Conservation (phyloP, 2,329 filamentous ascomycete species). For the Paecilomyces variotii region DNA sequence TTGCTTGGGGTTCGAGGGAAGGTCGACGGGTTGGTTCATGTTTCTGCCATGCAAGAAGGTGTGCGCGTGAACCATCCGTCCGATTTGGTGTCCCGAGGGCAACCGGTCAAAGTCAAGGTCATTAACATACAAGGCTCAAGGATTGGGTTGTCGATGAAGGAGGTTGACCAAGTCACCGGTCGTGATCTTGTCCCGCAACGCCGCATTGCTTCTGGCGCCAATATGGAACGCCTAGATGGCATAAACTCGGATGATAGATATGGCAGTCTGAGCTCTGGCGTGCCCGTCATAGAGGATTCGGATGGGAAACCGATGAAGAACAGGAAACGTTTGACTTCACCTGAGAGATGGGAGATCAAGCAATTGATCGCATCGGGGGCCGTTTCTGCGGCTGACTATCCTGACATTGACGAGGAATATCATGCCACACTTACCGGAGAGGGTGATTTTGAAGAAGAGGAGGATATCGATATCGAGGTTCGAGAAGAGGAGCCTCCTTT, state of each 20-base stretch:
- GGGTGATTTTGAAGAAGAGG: slow-evolving; percentile 81
- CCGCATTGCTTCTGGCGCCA: slow-evolving; percentile 79
- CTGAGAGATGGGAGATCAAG: slow-evolving; percentile 94
- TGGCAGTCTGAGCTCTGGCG: slow-evolving; percentile 42
- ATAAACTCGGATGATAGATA: slow-evolving; percentile 46
- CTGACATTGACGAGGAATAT: slow-evolving; percentile 90
- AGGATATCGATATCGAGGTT: slow-evolving; percentile 96
- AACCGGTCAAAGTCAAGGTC: slow-evolving; percentile 88
- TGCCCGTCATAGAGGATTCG: slow-evolving; percentile 58
- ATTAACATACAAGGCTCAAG: slow-evolving; percentile 72
- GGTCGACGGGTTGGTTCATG: slow-evolving; percentile 86
- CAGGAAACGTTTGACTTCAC: slow-evolving; percentile 91
- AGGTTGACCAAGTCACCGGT: slow-evolving; percentile 85
- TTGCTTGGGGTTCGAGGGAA: slow-evolving; percentile 79
- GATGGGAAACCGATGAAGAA: slow-evolving; percentile 50
- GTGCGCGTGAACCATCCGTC: slow-evolving; percentile 86
- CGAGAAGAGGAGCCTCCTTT: slow-evolving; percentile 95
- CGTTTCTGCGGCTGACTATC: slow-evolving; percentile 85
- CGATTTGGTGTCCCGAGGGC: slow-evolving; percentile 71
- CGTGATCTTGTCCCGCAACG: slow-evolving; percentile 72
- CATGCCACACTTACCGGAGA: slow-evolving; percentile 80
- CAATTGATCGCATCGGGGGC: slow-evolving; percentile 94
- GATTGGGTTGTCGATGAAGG: slow-evolving; percentile 92
- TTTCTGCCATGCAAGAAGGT: slow-evolving; percentile 79
- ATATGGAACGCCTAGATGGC: slow-evolving; percentile 72